A percentile compares a stretch with the other conserved stretches of the same genome.
Evolutionary conservation across 192 early-diverging fungal genomes (phyloP).

Genomic region (Backusella psychrophila): DNA sequence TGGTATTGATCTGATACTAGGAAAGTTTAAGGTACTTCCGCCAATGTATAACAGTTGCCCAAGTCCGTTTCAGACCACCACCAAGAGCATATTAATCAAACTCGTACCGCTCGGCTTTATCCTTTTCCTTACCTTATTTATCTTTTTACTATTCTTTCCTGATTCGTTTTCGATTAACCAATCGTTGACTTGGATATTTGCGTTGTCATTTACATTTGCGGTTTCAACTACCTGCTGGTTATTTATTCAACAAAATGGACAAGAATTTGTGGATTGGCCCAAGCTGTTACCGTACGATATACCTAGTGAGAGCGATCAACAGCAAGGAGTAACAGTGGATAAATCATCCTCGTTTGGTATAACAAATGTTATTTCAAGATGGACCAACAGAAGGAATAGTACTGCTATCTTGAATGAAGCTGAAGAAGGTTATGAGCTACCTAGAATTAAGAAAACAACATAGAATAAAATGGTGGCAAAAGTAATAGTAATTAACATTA

Average conservation of each 20-base stretch:
- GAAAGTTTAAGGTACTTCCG: constrained; percentile 48
- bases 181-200: constrained; percentile 21
- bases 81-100: background rate
- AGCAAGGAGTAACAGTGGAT: background rate
- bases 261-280: constrained; percentile 52
- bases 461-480: background rate
- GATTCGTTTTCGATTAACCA: constrained; percentile 12
- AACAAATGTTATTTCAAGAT: background rate
- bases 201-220: constrained; percentile 41
- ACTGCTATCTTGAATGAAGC: constrained; percentile 15
- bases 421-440: constrained; percentile 23
- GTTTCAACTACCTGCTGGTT: constrained; percentile 28
- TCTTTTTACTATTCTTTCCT: constrained; percentile 43
- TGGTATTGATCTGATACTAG: constrained; percentile 83
- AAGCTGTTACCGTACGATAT: constrained; percentile 30
- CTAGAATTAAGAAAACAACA: constrained; percentile 26
- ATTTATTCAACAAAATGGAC: constrained; percentile 43
- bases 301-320: background rate
- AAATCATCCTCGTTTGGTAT: background rate
- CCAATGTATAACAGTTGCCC: constrained; percentile 31
- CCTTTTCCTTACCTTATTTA: background rate
- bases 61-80: background rate
- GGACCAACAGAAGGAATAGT: background rate
- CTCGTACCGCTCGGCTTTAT: constrained; percentile 6
- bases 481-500: background rate